Conservation (phyloP, 768 basidiomycete genomes). For the Rhodotorula paludigena region DNA sequence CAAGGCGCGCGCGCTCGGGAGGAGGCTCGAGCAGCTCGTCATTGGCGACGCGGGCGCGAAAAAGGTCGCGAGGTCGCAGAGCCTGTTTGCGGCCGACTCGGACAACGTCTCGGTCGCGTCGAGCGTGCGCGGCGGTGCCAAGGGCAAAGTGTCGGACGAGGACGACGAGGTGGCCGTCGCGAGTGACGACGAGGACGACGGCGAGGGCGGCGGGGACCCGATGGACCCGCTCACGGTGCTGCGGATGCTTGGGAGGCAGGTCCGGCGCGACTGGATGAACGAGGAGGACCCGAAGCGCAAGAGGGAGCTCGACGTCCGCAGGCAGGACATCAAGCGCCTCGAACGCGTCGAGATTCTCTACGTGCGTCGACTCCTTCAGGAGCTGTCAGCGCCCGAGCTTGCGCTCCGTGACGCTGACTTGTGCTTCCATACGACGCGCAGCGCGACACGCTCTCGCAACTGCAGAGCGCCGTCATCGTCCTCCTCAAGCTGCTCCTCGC, state of each 20-base stretch:
- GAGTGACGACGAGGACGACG: slow-evolving; percentile 35
- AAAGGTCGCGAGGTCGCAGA: not conserved
- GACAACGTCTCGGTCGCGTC: not conserved
- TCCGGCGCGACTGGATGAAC: slow-evolving; percentile 19
- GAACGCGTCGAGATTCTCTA: slow-evolving; percentile 90
- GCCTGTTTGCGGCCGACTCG: no score
- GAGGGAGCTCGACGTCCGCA: slow-evolving; percentile 62
- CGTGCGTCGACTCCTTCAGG: slow-evolving; percentile 53
- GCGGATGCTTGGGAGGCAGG: slow-evolving; percentile 18
- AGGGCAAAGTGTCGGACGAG: not conserved
- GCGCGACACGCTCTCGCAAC: slow-evolving; percentile 74
- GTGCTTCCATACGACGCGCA: slow-evolving; percentile 45
- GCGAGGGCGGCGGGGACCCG: slow-evolving; percentile 39
- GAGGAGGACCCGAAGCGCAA: slow-evolving; percentile 49
- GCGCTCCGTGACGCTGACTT: not conserved
- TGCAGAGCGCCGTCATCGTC: slow-evolving; percentile 88
- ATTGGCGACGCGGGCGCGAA: not conserved
- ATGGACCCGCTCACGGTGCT: slow-evolving; percentile 43
- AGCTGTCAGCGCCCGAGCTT: not conserved
- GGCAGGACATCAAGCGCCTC: slow-evolving; percentile 76
- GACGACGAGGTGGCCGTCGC: slow-evolving; percentile 11
- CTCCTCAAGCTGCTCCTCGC: slow-evolving; percentile 85
- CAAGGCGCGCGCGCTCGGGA: slow-evolving; percentile 11
- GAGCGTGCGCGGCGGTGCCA: not conserved
- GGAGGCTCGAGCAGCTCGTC: slow-evolving; percentile 29